Conservation (phyloP, 2,329 filamentous ascomycete species). For the Coccinonectria pachysandricola region DNA sequence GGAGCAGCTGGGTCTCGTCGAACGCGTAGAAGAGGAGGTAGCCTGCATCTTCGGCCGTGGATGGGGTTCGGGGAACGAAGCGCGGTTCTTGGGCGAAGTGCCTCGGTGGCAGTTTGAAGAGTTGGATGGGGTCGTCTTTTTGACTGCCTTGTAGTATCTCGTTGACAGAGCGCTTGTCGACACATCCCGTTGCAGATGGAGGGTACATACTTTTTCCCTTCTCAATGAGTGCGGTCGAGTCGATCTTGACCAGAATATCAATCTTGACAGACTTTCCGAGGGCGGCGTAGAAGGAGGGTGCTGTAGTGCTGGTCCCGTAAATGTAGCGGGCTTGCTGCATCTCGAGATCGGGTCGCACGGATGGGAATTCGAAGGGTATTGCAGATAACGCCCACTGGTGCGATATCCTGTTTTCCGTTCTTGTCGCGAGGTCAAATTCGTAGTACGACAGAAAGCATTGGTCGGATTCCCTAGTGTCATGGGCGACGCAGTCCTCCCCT, state of each 20-base stretch:
- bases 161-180: constrained; percentile 45
- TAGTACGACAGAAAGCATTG: constrained; percentile 65
- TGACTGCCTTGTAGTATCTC: constrained; percentile 39
- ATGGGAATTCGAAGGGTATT: constrained; percentile 60
- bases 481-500: background rate
- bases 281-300: constrained; percentile 46
- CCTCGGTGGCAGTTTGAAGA: constrained; percentile 49
- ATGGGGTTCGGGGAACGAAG: constrained; percentile 42
- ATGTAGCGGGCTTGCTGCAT: constrained; percentile 52
- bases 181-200: constrained; percentile 45
- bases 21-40: constrained; percentile 61
- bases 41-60: constrained; percentile 49
- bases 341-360: constrained; percentile 39
- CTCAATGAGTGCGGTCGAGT: constrained; percentile 41
- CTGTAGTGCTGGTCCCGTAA: constrained; percentile 55
- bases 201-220: constrained; percentile 37
- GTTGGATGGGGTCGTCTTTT: constrained; percentile 44
- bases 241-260: constrained; percentile 53
- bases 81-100: constrained; percentile 59
- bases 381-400: constrained; percentile 55
- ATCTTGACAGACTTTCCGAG: constrained; percentile 58
- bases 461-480: constrained; percentile 42
- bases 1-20: constrained; percentile 54
- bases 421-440: constrained; percentile 38
- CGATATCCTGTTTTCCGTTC: constrained; percentile 30